Conservation (phyloP, 169 alveolate species). For the Plasmodium falciparum region DNA sequence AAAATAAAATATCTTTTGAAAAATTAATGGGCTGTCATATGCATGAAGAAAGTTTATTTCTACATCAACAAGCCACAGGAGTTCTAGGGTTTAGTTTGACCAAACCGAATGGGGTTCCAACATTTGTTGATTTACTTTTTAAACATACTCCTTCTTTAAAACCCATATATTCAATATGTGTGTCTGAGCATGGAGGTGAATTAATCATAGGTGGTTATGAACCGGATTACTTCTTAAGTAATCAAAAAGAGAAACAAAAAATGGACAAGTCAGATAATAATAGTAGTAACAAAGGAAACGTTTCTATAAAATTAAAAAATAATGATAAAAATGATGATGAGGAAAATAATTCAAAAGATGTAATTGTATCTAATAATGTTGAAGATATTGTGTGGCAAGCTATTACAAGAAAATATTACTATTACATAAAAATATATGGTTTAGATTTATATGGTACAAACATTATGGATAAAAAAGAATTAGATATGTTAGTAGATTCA, state of each 20-base stretch:
- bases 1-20: conserved; percentile 12
- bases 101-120: conserved; percentile 67
- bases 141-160: conserved; percentile 11
- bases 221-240: background rate
- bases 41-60: conserved; percentile 79
- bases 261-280: background rate
- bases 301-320: no score
- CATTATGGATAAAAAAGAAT: conserved; percentile 2
- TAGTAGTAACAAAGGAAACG: no score
- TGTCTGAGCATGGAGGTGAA: conserved; percentile 84
- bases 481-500: conserved; percentile 56
- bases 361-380: no score
- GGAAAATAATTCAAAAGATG: background rate
- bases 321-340: background rate
- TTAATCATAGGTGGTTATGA: conserved; percentile 81
- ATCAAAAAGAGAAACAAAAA: background rate
- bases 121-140: conserved; percentile 56
- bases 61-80: conserved; percentile 84
- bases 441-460: conserved; percentile 34
- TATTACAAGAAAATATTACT: conserved; percentile 51
- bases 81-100: conserved; percentile 81
- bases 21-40: conserved; percentile 77
- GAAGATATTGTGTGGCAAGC: conserved; percentile 39
- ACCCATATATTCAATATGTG: conserved; percentile 75
- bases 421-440: conserved; percentile 38